These are phyloP conservation scores for Citrus australasica DNA, from an alignment of 345 rosid species.

Conservation along the genomic window DNA sequence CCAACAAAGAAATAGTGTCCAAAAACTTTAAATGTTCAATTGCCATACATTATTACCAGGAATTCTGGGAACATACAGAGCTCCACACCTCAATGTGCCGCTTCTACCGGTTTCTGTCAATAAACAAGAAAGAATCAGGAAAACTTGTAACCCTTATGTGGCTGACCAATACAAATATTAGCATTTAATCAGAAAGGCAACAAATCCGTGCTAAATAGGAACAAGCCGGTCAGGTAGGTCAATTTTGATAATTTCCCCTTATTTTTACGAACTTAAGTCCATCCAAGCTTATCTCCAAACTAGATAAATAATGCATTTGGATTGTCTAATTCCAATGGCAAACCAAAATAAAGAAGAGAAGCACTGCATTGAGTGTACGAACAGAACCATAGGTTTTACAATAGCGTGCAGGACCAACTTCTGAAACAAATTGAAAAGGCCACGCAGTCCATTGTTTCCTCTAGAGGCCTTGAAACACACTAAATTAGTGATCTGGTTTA, in stretches of 20 bases:
- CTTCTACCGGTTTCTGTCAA: constrained; percentile 41
- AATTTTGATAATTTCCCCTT: background rate
- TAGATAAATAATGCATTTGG: background rate
- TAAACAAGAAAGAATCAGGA: constrained; percentile 15
- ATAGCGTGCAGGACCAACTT: background rate
- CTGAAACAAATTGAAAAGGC: background rate
- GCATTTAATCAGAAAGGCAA: background rate
- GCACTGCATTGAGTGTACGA: background rate
- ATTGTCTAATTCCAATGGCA: background rate
- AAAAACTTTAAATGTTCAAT: background rate
- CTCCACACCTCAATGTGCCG: constrained; percentile 35
- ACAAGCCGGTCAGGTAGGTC: background rate
- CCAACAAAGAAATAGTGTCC: constrained; percentile 5
- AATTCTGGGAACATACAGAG: background rate
- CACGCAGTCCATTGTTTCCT: background rate
- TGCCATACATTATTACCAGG: constrained; percentile 22
- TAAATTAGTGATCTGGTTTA: background rate
- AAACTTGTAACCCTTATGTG: background rate
- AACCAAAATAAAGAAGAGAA: background rate
- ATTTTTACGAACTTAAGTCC: constrained; percentile 3
- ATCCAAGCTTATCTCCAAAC: background rate
- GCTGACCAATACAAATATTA: background rate
- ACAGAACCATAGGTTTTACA: background rate
- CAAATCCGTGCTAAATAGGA: background rate
- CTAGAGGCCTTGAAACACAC: background rate